Evolutionary conservation across 331 rosid species (phyloP).

Genomic region (Quercus phellos): DNA sequence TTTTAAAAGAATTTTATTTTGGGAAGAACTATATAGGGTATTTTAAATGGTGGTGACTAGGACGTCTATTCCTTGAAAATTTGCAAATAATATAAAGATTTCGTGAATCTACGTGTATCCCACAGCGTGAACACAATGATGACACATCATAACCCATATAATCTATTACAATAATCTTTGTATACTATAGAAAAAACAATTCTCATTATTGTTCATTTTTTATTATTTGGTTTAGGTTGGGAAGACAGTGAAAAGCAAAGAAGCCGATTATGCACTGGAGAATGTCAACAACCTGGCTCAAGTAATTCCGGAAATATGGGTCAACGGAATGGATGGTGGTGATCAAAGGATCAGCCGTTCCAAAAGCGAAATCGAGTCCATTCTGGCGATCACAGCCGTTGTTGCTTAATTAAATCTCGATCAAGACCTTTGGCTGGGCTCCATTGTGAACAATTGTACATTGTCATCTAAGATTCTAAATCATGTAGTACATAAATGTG

Average conservation of each 20-base stretch:
- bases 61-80: no score
- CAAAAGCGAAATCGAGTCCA: constrained; percentile 49
- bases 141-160: neutral
- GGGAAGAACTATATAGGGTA: no score
- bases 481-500: neutral
- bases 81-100: neutral
- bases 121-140: neutral
- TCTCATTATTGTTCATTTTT: no score
- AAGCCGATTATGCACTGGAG: constrained; percentile 58
- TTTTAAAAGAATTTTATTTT: no score
- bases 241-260: constrained; percentile 40
- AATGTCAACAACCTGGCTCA: constrained; percentile 33
- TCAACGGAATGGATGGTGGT: constrained; percentile 16
- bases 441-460: neutral
- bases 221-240: constrained; percentile 51
- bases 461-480: neutral
- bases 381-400: constrained; percentile 40
- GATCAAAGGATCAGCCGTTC: constrained; percentile 33
- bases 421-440: neutral
- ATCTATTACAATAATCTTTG: no score
- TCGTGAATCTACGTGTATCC: neutral
- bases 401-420: constrained; percentile 43
- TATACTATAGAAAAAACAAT: no score
- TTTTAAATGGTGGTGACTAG: neutral
- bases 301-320: constrained; percentile 61